Evolutionary conservation across 345 rosid genomes (phyloP), one percentile per base, ranked within the genome.

Genomic region (Arabis hirsuta): DNA sequence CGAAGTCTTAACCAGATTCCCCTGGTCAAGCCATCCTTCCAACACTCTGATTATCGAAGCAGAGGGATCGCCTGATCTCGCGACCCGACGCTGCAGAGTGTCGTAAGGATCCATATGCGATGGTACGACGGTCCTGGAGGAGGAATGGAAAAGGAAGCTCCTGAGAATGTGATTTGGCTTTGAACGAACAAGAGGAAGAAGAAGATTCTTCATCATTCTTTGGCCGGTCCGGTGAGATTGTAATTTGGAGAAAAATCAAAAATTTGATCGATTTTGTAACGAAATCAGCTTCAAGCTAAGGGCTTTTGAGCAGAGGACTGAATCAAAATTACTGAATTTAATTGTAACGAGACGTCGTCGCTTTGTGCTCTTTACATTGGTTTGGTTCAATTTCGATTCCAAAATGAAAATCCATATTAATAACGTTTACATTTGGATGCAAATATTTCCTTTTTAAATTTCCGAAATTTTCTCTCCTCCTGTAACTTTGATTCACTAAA

Each of bases 11-110:
- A 82, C 63, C 4, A 11, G 39, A 36, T 69, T 76, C 24, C 86
- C 86, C 44, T 81, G 78, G n/a, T 87, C 76, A 5, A 83, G 82
- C 89, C 89, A 87, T 65, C 83, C 74, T 4, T 83, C 83, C 43
- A 87, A 63, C 7, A 87, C 38, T 3, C 80, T 71, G 29, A 67
- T 59, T 19, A 86, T 50, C 12, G 87, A 78, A 59, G 61, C 55
- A 5, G 46, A 51, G 34, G 82, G 84, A 51, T 77, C 32, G 51
- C 82, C 83, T 12, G 78, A 14, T 47, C 78, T 74, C 38, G 73
- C 73, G n/a, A 83, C 67, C 63, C 87, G 65, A 31, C 59, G 68
- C 22, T 41, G 55, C 52, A 86, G 79, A 74, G 82, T 42, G 19
- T 82, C 85, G 12, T 20, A 41, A 7, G 76, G 73, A 3, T 46